phyloP scores from a whole-genome alignment of 139 green algal genomes.

The Deuterostichococcus epilithicus region DNA sequence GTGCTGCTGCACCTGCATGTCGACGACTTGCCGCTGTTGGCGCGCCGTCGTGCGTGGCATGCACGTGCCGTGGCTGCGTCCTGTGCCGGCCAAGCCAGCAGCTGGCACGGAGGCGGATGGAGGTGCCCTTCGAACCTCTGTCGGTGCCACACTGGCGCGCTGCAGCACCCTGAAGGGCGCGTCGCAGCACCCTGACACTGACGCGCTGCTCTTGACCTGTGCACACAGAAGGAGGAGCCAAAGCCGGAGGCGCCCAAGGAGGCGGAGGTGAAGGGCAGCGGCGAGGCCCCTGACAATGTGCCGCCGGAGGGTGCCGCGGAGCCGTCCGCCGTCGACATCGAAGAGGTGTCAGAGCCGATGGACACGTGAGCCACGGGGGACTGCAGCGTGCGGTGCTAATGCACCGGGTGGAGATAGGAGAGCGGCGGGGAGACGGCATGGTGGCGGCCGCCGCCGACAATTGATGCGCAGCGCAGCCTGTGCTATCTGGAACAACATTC shows the following conservation, averaged over 20 bases:
- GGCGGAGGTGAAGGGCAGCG: neutral
- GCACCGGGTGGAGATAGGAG: slow-evolving; percentile 11
- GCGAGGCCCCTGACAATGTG: neutral
- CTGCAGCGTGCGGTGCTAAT: slow-evolving; percentile 1
- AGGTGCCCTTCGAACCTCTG: neutral
- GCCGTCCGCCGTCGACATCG: neutral
- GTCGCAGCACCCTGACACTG: too few relatives aligned
- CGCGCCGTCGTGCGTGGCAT: too few relatives aligned
- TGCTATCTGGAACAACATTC: neutral
- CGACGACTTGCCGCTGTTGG: neutral
- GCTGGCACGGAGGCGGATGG: neutral
- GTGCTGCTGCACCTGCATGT: neutral
- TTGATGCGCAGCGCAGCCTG: too few relatives aligned
- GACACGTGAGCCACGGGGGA: neutral
- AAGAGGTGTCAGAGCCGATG: neutral
- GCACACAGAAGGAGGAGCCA: neutral
- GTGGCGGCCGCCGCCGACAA: slow-evolving; percentile 3
- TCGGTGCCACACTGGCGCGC: too few relatives aligned
- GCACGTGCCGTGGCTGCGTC: neutral
- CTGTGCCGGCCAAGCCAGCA: neutral
- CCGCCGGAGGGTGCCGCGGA: neutral
- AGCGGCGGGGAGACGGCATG: neutral
- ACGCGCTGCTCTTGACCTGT: neutral
- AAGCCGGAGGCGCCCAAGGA: neutral
- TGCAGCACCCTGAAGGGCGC: too few relatives aligned